Percentiles rank a stretch among this genome's conserved stretches.
Evolutionary conservation across 352 stramenopile genomes (phyloP).

Genomic region (Phytopythium cucurbitacearum): DNA sequence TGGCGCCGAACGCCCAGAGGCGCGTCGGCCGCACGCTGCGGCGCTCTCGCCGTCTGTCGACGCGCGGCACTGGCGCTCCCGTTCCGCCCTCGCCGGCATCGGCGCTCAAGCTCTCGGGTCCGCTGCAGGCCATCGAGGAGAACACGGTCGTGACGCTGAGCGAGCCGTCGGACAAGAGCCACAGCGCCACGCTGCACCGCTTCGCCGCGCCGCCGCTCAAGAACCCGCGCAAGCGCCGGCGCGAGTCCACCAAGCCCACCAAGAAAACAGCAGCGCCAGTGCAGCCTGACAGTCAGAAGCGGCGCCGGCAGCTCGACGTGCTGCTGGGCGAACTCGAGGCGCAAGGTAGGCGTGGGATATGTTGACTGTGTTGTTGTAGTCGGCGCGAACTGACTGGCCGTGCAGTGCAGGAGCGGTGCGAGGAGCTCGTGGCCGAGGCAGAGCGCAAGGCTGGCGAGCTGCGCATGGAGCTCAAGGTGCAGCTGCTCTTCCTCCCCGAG

Average conservation of each 20-base stretch:
- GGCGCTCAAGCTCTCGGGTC: conserved; percentile 7
- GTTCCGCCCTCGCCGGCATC: too few species aligned
- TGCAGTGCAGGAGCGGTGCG: conserved; percentile 64
- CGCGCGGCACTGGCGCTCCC: conserved; percentile 8
- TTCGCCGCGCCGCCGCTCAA: conserved; percentile 21
- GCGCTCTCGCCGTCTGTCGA: conserved; percentile 20
- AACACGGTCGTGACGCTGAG: conserved; percentile 55
- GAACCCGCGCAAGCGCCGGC: conserved; percentile 18
- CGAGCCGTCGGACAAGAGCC: conserved; percentile 13
- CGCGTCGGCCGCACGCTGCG: conserved; percentile 45
- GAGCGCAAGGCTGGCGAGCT: conserved; percentile 59
- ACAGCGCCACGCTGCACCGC: conserved; percentile 18
- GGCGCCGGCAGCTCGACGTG: conserved; percentile 27
- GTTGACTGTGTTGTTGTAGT: neutral
- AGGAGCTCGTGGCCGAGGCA: conserved; percentile 43
- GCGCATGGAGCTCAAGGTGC: conserved; percentile 71
- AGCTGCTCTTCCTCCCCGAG: conserved; percentile 71
- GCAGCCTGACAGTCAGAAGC: conserved; percentile 31
- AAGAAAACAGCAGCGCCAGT: neutral
- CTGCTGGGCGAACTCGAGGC: conserved; percentile 60
- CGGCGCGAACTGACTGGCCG: conserved; percentile 1
- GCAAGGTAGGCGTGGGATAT: conserved; percentile 29
- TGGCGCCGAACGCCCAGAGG: conserved; percentile 29
- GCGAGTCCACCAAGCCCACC: conserved; percentile 8
- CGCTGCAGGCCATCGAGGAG: conserved; percentile 55